These are phyloP conservation scores for Boletus tomentosulus DNA, from an alignment of 768 basidiomycete genomes.

Conservation along the genomic window DNA sequence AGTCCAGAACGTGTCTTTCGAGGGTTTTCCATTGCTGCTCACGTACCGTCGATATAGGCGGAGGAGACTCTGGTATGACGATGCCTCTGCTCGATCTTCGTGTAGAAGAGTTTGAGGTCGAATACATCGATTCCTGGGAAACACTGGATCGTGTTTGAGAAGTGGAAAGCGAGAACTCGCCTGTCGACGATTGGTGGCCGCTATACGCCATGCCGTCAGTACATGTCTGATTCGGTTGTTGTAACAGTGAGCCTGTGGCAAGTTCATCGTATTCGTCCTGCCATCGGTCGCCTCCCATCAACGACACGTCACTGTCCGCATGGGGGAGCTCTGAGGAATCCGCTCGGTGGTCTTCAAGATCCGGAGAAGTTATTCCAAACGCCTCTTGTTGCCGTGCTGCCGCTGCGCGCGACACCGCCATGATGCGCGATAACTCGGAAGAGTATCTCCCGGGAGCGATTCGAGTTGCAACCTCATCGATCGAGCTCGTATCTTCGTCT, in stretches of 20 bases:
- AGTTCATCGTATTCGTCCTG: slow-evolving; percentile 34
- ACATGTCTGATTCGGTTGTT: slow-evolving; percentile 9
- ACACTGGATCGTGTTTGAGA: slow-evolving; percentile 11
- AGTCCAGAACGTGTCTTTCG: slow-evolving; percentile 18
- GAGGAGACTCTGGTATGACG: slow-evolving; percentile 9
- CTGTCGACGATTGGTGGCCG: slow-evolving; percentile 3
- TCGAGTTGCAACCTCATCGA: background rate
- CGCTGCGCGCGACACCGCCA: slow-evolving; percentile 29
- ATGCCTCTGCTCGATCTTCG: slow-evolving; percentile 9
- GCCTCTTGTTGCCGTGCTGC: slow-evolving; percentile 45
- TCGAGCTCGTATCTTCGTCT: slow-evolving; percentile 13
- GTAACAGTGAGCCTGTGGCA: slow-evolving; percentile 28
- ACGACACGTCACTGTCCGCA: slow-evolving; percentile 46
- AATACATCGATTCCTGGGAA: slow-evolving; percentile 28
- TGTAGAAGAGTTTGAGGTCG: slow-evolving; percentile 10
- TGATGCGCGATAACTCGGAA: slow-evolving; percentile 27
- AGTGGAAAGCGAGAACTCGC: slow-evolving; percentile 11
- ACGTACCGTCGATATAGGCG: slow-evolving; percentile 4
- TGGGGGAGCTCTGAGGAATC: slow-evolving; percentile 24
- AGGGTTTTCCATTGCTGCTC: slow-evolving; percentile 23
- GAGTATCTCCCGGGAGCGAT: slow-evolving; percentile 15
- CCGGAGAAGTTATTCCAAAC: slow-evolving; percentile 48
- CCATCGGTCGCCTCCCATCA: slow-evolving; percentile 38
- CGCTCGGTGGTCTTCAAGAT: slow-evolving; percentile 1
- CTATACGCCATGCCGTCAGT: background rate